Conservation (phyloP, 305 asterid genomes). For the Solanum hybrid region DNA sequence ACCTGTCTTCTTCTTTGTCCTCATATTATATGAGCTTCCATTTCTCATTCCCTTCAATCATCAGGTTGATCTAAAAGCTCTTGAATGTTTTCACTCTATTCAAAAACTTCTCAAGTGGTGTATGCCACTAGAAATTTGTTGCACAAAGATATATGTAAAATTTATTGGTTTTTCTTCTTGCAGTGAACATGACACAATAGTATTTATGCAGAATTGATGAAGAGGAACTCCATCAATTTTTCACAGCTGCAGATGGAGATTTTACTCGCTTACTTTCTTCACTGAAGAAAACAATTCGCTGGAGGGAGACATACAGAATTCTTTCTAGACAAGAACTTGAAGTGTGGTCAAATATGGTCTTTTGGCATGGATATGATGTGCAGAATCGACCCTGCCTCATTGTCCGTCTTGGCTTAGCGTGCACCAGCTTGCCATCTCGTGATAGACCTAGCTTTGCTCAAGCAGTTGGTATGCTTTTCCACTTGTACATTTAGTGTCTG, state of each 20-base stretch:
- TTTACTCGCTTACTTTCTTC: slow-evolving; percentile 44
- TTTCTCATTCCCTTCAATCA: neutral
- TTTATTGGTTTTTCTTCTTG: slow-evolving; percentile 10
- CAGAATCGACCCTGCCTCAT: slow-evolving; percentile 63
- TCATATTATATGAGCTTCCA: neutral
- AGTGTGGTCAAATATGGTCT: slow-evolving; percentile 77
- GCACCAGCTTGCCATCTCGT: slow-evolving; percentile 48
- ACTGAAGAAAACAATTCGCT: slow-evolving; percentile 68
- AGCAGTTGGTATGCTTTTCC: slow-evolving; percentile 70
- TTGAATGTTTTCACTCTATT: neutral
- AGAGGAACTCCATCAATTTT: slow-evolving; percentile 70
- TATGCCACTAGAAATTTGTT: neutral
- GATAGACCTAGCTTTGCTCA: slow-evolving; percentile 80
- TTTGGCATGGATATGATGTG: slow-evolving; percentile 91
- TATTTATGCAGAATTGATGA: slow-evolving; percentile 48
- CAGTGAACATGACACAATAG: slow-evolving; percentile 25
- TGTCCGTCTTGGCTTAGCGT: slow-evolving; percentile 85
- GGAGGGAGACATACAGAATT: slow-evolving; percentile 88
- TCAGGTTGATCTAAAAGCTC: neutral
- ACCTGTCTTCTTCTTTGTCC: neutral
- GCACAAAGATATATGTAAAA: neutral
- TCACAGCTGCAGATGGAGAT: slow-evolving; percentile 66
- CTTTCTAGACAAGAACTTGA: slow-evolving; percentile 75
- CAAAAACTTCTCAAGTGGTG: neutral
- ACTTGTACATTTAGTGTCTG: neutral